Evolutionary conservation across 768 basidiomycete species (phyloP).

Genomic region (Mycena haematopus): DNA sequence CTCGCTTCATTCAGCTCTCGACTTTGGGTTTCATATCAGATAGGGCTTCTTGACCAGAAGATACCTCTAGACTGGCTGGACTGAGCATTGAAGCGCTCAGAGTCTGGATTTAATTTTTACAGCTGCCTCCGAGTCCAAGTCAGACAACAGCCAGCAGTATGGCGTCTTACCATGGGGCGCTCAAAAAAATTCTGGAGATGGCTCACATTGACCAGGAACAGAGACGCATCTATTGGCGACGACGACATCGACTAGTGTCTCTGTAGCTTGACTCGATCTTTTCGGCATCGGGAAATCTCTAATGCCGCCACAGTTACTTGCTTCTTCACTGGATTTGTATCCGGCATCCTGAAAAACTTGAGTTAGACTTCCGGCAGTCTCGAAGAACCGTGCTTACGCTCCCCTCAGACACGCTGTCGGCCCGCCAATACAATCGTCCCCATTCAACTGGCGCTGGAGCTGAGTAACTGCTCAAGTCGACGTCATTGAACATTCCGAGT

Average conservation of each 20-base stretch:
- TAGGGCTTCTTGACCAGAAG: constrained; percentile 5
- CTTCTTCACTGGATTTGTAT: constrained; percentile 4
- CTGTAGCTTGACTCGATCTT: background rate
- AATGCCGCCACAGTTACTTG: background rate
- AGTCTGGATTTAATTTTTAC: background rate
- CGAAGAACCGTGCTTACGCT: constrained; percentile 1
- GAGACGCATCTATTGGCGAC: constrained; percentile 5
- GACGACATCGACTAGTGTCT: background rate
- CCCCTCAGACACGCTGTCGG: background rate
- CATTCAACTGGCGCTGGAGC: background rate
- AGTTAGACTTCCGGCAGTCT: constrained; percentile 4
- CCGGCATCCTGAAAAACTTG: background rate
- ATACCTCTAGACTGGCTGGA: background rate
- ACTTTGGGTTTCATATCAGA: background rate
- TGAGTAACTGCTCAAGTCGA: background rate
- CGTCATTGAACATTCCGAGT: background rate
- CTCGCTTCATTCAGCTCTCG: background rate
- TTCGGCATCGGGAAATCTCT: background rate
- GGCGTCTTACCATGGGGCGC: too few species aligned
- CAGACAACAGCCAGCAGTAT: too few species aligned
- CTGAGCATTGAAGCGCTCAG: background rate
- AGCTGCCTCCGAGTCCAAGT: too few species aligned
- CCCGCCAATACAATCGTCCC: background rate
- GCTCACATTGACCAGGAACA: background rate
- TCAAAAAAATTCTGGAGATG: background rate